Percentiles rank a stretch among this genome's conserved stretches.
These are phyloP conservation scores for Penicillium cataractarum DNA, from an alignment of 495 filamentous ascomycete species.

Conservation along the genomic window DNA sequence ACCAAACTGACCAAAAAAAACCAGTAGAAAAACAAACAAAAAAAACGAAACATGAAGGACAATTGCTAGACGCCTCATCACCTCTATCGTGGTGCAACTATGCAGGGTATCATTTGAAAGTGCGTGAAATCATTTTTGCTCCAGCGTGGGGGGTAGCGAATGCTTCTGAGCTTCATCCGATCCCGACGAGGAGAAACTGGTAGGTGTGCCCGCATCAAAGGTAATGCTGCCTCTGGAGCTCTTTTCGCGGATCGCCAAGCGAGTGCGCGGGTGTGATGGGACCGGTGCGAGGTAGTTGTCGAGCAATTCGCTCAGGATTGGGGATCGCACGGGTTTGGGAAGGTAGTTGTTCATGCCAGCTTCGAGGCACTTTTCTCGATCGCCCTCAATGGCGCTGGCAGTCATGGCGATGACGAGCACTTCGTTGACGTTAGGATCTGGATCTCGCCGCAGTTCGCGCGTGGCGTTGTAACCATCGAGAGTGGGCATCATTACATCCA, in stretches of 20 bases:
- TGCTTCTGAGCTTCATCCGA: conserved; percentile 36
- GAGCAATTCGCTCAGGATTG: conserved; percentile 73
- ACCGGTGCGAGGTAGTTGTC: conserved; percentile 68
- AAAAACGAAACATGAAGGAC: neutral
- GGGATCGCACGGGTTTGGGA: conserved; percentile 82
- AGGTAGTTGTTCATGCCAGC: conserved; percentile 97
- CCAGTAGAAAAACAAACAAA: conserved; percentile 6
- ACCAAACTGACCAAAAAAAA: neutral
- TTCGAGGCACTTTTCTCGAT: conserved; percentile 87
- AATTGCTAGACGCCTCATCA: conserved; percentile 21
- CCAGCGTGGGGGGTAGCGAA: conserved; percentile 6
- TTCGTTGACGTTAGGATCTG: conserved; percentile 70
- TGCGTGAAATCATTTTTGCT: conserved; percentile 26
- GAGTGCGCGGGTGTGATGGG: conserved; percentile 44
- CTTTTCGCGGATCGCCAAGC: conserved; percentile 41
- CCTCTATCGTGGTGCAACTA: conserved; percentile 22
- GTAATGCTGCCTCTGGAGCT: conserved; percentile 37
- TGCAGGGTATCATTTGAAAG: conserved; percentile 32
- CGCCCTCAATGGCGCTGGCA: conserved; percentile 86
- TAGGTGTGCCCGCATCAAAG: conserved; percentile 39
- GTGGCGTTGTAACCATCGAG: conserved; percentile 95
- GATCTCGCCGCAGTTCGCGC: conserved; percentile 73
- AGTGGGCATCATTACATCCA: conserved; percentile 96
- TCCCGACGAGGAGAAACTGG: conserved; percentile 39
- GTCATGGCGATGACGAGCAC: conserved; percentile 93